phyloP scores from a whole-genome alignment of 768 basidiomycete genomes.

The Lentinula edodes region DNA sequence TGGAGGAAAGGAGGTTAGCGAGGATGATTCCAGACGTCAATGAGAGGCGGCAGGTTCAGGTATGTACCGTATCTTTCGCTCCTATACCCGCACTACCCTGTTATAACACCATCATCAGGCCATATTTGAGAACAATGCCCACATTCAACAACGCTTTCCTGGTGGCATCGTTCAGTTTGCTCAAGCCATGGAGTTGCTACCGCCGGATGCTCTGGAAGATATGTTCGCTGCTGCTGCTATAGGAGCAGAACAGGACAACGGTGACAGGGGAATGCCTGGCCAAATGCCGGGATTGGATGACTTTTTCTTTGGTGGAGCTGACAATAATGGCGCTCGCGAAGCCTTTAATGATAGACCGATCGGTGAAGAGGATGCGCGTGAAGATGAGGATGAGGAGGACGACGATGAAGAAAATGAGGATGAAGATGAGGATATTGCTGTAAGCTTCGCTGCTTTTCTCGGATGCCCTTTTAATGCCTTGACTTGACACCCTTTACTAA shows the following conservation, averaged over 20 bases:
- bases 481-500: background rate
- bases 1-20: constrained; percentile 49
- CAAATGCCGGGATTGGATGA: constrained; percentile 30
- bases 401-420: constrained; percentile 27
- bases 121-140: constrained; percentile 53
- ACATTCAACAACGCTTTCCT: constrained; percentile 51
- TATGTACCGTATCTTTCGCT: constrained; percentile 14
- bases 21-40: constrained; percentile 53
- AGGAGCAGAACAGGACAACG: constrained; percentile 20
- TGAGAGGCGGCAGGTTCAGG: constrained; percentile 54
- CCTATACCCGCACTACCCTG: background rate
- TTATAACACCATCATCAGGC: constrained; percentile 23
- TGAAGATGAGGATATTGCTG: constrained; percentile 41
- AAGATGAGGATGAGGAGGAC: constrained; percentile 16
- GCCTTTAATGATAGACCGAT: constrained; percentile 19
- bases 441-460: constrained; percentile 24
- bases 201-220: constrained; percentile 56
- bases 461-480: background rate
- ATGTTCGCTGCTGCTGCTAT: constrained; percentile 42
- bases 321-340: constrained; percentile 17
- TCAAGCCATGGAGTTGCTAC: constrained; percentile 46
- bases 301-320: constrained; percentile 8
- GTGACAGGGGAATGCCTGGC: constrained; percentile 42
- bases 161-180: constrained; percentile 64
- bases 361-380: constrained; percentile 12